Percentiles rank a stretch among this genome's conserved stretches.
These are phyloP conservation scores for Talaromyces nanjingensis DNA, from an alignment of 495 filamentous ascomycete genomes.

Conservation along the genomic window DNA sequence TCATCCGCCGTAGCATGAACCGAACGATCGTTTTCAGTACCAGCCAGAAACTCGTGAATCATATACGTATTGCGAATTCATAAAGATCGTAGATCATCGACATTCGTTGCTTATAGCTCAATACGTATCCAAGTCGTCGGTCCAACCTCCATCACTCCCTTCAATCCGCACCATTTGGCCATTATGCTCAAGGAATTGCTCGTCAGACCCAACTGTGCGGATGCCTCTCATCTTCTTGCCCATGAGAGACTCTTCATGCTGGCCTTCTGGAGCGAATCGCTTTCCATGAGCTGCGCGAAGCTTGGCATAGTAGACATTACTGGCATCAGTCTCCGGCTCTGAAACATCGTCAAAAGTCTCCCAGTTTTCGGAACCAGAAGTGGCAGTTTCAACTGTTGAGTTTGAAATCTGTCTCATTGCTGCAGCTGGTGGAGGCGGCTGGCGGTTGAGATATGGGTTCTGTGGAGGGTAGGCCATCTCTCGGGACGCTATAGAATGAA, in stretches of 20 bases:
- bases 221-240: conserved; percentile 51
- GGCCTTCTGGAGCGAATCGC: conserved; percentile 54
- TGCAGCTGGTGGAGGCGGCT: conserved; percentile 36
- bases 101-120: conserved; percentile 15
- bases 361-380: conserved; percentile 89
- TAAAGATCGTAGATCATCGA: conserved; percentile 9
- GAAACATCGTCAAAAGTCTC: conserved; percentile 81
- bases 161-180: conserved; percentile 34
- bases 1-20: background rate
- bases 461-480: conserved; percentile 28
- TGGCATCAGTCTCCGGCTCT: conserved; percentile 66
- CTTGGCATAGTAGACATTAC: conserved; percentile 71
- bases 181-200: conserved; percentile 23
- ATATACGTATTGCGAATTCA: background rate
- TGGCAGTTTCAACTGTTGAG: conserved; percentile 53
- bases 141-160: conserved; percentile 45
- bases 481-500: conserved; percentile 25
- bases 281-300: conserved; percentile 58
- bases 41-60: conserved; percentile 1
- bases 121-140: conserved; percentile 42
- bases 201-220: conserved; percentile 39
- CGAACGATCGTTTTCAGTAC: background rate
- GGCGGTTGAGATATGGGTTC: conserved; percentile 36
- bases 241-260: conserved; percentile 37
- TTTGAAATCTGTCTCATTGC: conserved; percentile 64